phyloP scores from a whole-genome alignment of 768 basidiomycete species.

The Termitomyces sp. region DNA sequence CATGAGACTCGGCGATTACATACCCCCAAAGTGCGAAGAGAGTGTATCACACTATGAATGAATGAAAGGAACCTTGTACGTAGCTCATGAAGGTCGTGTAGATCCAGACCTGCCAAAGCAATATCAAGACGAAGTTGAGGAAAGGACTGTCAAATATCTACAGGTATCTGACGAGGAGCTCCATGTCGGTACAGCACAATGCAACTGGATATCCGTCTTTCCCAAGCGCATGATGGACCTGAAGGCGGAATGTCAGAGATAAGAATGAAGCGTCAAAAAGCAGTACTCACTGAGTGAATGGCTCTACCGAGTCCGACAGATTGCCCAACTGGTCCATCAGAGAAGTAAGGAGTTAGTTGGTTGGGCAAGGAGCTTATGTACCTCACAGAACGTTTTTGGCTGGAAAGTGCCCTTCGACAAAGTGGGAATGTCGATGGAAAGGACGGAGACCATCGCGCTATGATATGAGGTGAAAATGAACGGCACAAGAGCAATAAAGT shows the following conservation, averaged over 20 bases:
- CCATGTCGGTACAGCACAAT: constrained; percentile 68
- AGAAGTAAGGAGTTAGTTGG: neutral
- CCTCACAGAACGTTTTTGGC: constrained; percentile 29
- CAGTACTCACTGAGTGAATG: constrained; percentile 53
- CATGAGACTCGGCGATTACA: constrained; percentile 14
- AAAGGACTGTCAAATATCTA: constrained; percentile 23
- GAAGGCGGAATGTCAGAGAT: neutral
- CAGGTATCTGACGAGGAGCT: constrained; percentile 52
- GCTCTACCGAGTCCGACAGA: constrained; percentile 50
- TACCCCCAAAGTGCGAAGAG: constrained; percentile 58
- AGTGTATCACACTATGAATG: constrained; percentile 57
- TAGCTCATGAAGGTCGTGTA: constrained; percentile 64
- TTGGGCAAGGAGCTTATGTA: constrained; percentile 12
- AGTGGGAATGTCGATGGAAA: constrained; percentile 14
- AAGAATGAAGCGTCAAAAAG: neutral
- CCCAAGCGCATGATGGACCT: constrained; percentile 48
- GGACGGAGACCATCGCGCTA: constrained; percentile 20
- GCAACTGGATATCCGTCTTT: constrained; percentile 43
- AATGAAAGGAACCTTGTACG: constrained; percentile 56
- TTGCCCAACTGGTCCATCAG: constrained; percentile 36
- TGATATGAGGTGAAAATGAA: neutral
- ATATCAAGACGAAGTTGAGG: neutral
- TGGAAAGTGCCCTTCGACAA: constrained; percentile 18
- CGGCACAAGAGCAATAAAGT: constrained; percentile 26
- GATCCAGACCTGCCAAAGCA: constrained; percentile 42